Conservation (phyloP, 148 eudicot genomes). For the Camellia lanceoleosa region DNA sequence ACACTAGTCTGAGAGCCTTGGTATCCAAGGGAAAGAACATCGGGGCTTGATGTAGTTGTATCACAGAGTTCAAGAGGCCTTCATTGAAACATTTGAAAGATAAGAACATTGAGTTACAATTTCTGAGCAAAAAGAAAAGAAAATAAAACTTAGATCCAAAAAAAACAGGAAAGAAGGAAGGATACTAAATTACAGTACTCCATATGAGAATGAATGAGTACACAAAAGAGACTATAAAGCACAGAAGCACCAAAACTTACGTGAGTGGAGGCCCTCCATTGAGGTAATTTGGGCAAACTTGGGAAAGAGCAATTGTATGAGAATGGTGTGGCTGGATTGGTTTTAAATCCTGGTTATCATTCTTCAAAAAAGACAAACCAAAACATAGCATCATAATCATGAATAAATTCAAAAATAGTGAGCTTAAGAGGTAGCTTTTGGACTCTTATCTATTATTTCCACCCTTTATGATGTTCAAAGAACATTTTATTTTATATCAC, state of each 20-base stretch:
- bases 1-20: slow-evolving; percentile 45
- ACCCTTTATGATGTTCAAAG: not conserved
- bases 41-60: slow-evolving; percentile 54
- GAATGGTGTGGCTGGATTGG: slow-evolving; percentile 67
- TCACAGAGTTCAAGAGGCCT: slow-evolving; percentile 96
- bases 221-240: not conserved
- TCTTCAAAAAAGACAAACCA: slow-evolving; percentile 27
- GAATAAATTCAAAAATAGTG: slow-evolving; percentile 7
- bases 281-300: slow-evolving; percentile 69
- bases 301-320: slow-evolving; percentile 68
- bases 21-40: slow-evolving; percentile 51
- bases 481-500: not conserved
- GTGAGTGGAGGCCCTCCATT: slow-evolving; percentile 70
- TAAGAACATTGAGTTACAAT: not conserved
- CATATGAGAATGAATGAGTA: not conserved
- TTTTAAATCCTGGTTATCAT: slow-evolving; percentile 57
- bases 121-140: not conserved
- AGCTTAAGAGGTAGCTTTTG: not conserved
- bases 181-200: not conserved
- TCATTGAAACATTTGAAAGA: slow-evolving; percentile 20
- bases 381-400: slow-evolving; percentile 1
- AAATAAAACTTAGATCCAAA: slow-evolving; percentile 16
- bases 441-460: not conserved
- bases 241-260: slow-evolving; percentile 48
- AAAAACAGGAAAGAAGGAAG: not conserved